phyloP scores from a whole-genome alignment of 805 yeast species.

The Cyberlindnera galapagoensis region DNA sequence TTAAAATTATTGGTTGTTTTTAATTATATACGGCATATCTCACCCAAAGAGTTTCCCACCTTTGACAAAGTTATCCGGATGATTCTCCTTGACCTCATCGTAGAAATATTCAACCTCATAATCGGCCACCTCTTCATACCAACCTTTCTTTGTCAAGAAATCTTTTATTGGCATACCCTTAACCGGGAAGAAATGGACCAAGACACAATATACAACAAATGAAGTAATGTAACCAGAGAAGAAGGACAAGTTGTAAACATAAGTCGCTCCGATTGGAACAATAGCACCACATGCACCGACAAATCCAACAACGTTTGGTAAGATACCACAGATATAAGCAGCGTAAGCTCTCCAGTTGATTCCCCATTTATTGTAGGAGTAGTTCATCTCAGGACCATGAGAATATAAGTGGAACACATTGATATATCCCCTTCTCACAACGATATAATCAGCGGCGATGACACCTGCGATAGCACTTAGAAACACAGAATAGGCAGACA shows the following conservation, averaged over 20 bases:
- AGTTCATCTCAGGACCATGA: conserved; percentile 34
- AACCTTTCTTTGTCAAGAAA: conserved; percentile 42
- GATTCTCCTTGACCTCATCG: conserved; percentile 11
- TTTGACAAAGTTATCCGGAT: conserved; percentile 15
- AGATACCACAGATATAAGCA: conserved; percentile 75
- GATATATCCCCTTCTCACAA: conserved; percentile 69
- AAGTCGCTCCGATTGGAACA: conserved; percentile 75
- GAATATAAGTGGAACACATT: conserved; percentile 59
- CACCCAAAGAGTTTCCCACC: conserved; percentile 7
- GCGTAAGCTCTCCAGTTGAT: conserved; percentile 78
- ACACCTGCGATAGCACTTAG: conserved; percentile 80
- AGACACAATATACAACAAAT: conserved; percentile 43
- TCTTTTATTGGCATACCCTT: conserved; percentile 35
- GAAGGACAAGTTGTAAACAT: conserved; percentile 67
- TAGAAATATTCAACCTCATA: conserved; percentile 12
- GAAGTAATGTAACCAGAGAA: conserved; percentile 68
- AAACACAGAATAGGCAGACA: conserved; percentile 78
- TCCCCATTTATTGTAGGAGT: conserved; percentile 59
- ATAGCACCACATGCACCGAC: conserved; percentile 75
- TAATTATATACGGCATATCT: neutral
- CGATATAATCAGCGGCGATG: conserved; percentile 57
- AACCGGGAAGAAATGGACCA: conserved; percentile 50
- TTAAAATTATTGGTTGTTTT: neutral
- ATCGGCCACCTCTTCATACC: conserved; percentile 29
- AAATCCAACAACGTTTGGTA: conserved; percentile 82